Conservation (phyloP, 441 rosid species). For the Erysimum cheiri region DNA sequence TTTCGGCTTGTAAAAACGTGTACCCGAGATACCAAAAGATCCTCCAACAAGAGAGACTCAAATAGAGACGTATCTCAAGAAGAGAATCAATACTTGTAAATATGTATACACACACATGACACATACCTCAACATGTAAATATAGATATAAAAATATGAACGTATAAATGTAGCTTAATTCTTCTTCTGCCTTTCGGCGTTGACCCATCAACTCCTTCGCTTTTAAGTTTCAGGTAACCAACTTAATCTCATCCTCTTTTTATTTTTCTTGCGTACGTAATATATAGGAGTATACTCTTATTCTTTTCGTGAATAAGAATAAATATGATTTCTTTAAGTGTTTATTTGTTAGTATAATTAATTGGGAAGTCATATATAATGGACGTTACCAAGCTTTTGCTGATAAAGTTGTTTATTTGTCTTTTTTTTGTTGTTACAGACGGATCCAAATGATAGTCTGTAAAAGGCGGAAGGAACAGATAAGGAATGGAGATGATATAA, state of each 20-base stretch:
- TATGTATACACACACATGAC: conserved; percentile 13
- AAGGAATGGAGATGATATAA: conserved; percentile 12
- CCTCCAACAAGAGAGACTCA: conserved; percentile 60
- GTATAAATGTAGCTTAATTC: conserved; percentile 29
- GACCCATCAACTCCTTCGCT: conserved; percentile 41
- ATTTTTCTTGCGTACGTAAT: conserved; percentile 18
- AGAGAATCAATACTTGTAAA: conserved; percentile 23
- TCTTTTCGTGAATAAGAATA: neutral
- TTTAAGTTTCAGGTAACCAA: conserved; percentile 44
- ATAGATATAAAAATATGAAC: conserved; percentile 9
- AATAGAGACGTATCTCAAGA: conserved; percentile 41
- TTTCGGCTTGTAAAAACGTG: conserved; percentile 79
- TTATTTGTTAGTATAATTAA: neutral
- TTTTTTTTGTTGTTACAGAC: conserved; percentile 26
- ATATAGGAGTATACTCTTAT: neutral
- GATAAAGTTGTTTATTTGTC: conserved; percentile 13
- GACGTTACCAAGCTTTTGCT: conserved; percentile 26
- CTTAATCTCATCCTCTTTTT: conserved; percentile 26
- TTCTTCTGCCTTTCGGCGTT: conserved; percentile 35
- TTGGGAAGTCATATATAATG: neutral
- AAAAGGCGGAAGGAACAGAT: conserved; percentile 26
- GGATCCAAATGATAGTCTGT: conserved; percentile 34
- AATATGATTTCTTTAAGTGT: neutral
- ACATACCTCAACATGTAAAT: conserved; percentile 4
- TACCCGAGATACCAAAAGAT: conserved; percentile 77